Conservation (phyloP, 2,329 filamentous ascomycete species). For the Stromatinia cepivora region DNA sequence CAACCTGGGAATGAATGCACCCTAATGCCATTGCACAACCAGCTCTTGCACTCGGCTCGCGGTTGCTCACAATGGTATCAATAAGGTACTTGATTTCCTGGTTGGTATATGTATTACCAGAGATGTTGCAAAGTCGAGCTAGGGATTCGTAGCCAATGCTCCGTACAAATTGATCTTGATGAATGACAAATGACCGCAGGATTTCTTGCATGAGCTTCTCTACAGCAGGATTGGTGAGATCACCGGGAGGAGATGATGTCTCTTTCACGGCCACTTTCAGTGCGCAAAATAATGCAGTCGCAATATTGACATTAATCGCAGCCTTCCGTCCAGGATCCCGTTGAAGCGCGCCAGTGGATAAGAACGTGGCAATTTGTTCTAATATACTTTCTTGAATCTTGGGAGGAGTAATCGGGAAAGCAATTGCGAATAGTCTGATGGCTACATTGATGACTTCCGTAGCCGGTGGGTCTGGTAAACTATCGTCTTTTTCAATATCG, state of each 20-base stretch:
- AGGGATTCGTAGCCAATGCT: slow-evolving; percentile 82
- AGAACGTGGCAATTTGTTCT: slow-evolving; percentile 87
- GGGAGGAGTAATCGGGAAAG: slow-evolving; percentile 81
- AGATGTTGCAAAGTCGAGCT: slow-evolving; percentile 72
- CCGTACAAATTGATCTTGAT: slow-evolving; percentile 83
- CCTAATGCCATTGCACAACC: slow-evolving; percentile 93
- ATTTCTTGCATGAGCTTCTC: slow-evolving; percentile 83
- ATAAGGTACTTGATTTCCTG: slow-evolving; percentile 87
- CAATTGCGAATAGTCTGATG: slow-evolving; percentile 88
- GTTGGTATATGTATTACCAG: slow-evolving; percentile 86
- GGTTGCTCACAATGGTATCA: slow-evolving; percentile 90
- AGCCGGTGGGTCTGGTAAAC: slow-evolving; percentile 73
- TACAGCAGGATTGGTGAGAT: slow-evolving; percentile 71
- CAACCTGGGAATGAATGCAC: slow-evolving; percentile 90
- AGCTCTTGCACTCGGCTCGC: slow-evolving; percentile 88
- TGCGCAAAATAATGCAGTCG: slow-evolving; percentile 75
- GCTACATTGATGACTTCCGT: slow-evolving; percentile 95
- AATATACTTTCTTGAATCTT: slow-evolving; percentile 96
- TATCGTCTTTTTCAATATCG: slow-evolving; percentile 45
- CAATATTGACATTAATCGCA: slow-evolving; percentile 88
- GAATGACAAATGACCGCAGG: slow-evolving; percentile 69
- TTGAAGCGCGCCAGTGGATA: slow-evolving; percentile 76
- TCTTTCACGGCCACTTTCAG: slow-evolving; percentile 84
- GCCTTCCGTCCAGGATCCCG: slow-evolving; percentile 85
- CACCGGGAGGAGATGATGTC: slow-evolving; percentile 69